phyloP scores from a whole-genome alignment of 2,329 filamentous ascomycete genomes.

The Pestalotiopsis sp. region DNA sequence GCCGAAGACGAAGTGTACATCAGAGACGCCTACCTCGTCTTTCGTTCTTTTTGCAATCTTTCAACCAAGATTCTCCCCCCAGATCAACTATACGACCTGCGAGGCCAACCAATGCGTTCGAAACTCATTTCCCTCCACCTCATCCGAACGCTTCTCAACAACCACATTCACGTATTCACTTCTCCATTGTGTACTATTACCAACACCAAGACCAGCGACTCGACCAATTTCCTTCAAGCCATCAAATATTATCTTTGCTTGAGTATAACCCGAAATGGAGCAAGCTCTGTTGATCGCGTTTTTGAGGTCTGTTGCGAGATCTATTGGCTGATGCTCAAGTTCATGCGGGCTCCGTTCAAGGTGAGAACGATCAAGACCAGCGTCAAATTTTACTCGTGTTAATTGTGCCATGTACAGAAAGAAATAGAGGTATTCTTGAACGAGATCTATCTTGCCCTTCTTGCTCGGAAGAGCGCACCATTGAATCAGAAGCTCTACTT shows the following conservation, averaged over 20 bases:
- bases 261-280: constrained; percentile 91
- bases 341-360: constrained; percentile 93
- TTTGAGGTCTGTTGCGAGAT: constrained; percentile 97
- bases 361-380: constrained; percentile 43
- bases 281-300: constrained; percentile 87
- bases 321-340: constrained; percentile 96
- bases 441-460: constrained; percentile 91
- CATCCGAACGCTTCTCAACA: constrained; percentile 93
- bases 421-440: constrained; percentile 98
- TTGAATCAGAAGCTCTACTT: constrained; percentile 92
- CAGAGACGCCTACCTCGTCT: constrained; percentile 94
- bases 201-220: constrained; percentile 85
- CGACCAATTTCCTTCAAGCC: constrained; percentile 89
- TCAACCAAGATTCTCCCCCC: constrained; percentile 89
- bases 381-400: constrained; percentile 23
- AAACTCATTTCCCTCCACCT: constrained; percentile 95
- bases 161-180: constrained; percentile 87
- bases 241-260: constrained; percentile 97
- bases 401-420: constrained; percentile 58
- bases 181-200: constrained; percentile 91
- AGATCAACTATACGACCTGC: constrained; percentile 90
- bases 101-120: constrained; percentile 94
- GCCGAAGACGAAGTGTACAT: constrained; percentile 95
- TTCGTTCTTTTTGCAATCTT: constrained; percentile 95
- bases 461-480: constrained; percentile 86